Evolutionary conservation across 768 basidiomycete genomes (phyloP), one percentile per base, ranked within the genome.

Genomic region (Lentinus brumalis): DNA sequence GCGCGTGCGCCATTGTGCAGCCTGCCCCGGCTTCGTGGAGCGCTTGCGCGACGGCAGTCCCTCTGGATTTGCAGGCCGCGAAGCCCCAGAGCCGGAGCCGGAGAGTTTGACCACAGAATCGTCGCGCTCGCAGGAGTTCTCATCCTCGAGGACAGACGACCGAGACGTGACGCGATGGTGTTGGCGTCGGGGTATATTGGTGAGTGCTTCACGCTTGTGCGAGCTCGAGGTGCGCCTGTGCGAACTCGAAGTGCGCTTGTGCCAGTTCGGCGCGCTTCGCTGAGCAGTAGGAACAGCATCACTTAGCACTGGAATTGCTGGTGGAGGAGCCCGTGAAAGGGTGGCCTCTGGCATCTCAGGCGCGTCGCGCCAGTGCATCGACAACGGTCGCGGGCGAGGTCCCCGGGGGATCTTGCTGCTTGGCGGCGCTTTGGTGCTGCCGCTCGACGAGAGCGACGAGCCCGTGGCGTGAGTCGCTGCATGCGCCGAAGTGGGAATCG

Each of bases 101-200:
- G 61, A 30, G 2, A 54, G 51, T 47, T 55, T 50, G 42, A 16
- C 21, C 16, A 38, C 4, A 10, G 12, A 16, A 15, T 12, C 51
- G 46, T 26, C 52, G 29, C 35, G 35, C 7, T 35, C 35, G 35
- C 35, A 35, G 35, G 35, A 11, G 11, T 35, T 35, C 35, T 35
- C 35, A 6, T 39, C 49, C 31, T 50, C 49, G 21, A 50, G 58
- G 6, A 55, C 59, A n/a, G 65, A 65, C 5, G 67, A 47, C 18
- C 58, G 59, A 18, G 67, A 68, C 1, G 58, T 31, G 38, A 49
- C 44, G 26, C 62, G 63, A 14, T 50, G 61, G 61, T 63, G 60
- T 12, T 63, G 64, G 41, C 75, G 77, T 16, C 71, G 64, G 15
- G 75, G 76, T 6, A 74, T 64, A 32, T 71, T 69, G 4, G 76